Conservation (phyloP, 441 rosid genomes). For the Breynia disticha region DNA sequence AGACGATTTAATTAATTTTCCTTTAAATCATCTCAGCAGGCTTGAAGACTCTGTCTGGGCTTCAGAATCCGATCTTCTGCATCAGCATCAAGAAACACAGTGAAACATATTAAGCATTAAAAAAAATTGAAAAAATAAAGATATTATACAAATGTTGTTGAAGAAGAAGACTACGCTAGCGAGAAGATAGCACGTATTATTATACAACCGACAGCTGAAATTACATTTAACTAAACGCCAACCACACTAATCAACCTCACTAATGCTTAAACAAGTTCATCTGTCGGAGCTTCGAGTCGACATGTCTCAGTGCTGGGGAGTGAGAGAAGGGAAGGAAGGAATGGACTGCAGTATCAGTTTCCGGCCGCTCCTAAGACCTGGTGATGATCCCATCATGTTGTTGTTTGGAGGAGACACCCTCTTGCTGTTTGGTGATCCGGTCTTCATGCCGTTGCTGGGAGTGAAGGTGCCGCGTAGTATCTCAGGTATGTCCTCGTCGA, state of each 20-base stretch:
- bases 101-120: not conserved
- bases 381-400: slow-evolving; percentile 42
- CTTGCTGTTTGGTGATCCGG: slow-evolving; percentile 85
- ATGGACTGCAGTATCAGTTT: slow-evolving; percentile 85
- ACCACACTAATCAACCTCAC: too few relatives aligned
- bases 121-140: not conserved
- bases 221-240: not conserved
- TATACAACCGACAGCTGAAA: not conserved
- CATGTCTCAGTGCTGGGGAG: slow-evolving; percentile 8
- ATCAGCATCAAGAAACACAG: too few relatives aligned
- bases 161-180: not conserved
- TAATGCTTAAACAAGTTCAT: too few relatives aligned
- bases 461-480: slow-evolving; percentile 39
- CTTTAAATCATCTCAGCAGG: too few relatives aligned
- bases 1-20: too few relatives aligned
- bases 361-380: slow-evolving; percentile 57
- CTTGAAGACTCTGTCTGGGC: too few relatives aligned
- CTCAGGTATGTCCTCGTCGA: slow-evolving; percentile 61
- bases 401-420: slow-evolving; percentile 83
- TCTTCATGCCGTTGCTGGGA: slow-evolving; percentile 37
- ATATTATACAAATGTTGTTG: not conserved
- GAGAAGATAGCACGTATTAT: not conserved
- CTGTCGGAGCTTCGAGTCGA: not conserved
- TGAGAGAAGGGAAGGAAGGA: slow-evolving; percentile 73
- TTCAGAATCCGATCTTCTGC: too few relatives aligned